These are phyloP conservation scores for Solanum hybrid DNA, from an alignment of 305 asterid species.

Conservation along the genomic window DNA sequence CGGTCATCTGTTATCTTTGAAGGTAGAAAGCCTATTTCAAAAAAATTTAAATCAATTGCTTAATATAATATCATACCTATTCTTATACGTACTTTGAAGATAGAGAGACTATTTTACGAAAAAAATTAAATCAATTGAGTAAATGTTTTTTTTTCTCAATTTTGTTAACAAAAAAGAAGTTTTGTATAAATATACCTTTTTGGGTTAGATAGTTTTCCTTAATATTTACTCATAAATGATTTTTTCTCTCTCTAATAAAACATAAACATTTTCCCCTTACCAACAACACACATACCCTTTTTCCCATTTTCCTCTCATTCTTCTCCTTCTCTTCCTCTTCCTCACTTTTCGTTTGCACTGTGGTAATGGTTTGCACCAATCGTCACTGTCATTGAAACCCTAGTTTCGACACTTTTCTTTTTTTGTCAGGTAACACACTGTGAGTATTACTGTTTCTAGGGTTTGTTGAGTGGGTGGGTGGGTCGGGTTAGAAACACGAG, in stretches of 20 bases:
- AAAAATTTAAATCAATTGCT: not conserved
- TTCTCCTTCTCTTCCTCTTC: not conserved
- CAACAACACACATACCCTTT: not conserved
- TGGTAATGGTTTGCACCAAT: slow-evolving; percentile 19
- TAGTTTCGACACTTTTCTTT: slow-evolving; percentile 11
- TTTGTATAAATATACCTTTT: not conserved
- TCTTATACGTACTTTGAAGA: not conserved
- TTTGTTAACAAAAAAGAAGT: not conserved
- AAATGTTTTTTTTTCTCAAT: not conserved
- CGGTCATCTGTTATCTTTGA: not conserved
- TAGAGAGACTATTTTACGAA: not conserved
- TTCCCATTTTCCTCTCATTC: not conserved
- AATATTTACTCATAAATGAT: not conserved
- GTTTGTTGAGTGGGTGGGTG: not conserved
- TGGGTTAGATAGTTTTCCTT: not conserved
- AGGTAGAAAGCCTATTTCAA: not conserved
- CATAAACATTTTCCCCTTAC: not conserved
- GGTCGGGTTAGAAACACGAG: not conserved
- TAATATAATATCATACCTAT: not conserved
- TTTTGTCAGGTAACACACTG: slow-evolving; percentile 26
- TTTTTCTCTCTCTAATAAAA: not conserved
- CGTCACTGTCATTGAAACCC: slow-evolving; percentile 35
- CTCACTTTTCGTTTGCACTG: slow-evolving; percentile 2
- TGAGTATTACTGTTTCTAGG: not conserved
- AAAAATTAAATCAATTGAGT: not conserved